Evolutionary conservation across 768 basidiomycete species (phyloP).

Genomic region (Termitomyces sp.): DNA sequence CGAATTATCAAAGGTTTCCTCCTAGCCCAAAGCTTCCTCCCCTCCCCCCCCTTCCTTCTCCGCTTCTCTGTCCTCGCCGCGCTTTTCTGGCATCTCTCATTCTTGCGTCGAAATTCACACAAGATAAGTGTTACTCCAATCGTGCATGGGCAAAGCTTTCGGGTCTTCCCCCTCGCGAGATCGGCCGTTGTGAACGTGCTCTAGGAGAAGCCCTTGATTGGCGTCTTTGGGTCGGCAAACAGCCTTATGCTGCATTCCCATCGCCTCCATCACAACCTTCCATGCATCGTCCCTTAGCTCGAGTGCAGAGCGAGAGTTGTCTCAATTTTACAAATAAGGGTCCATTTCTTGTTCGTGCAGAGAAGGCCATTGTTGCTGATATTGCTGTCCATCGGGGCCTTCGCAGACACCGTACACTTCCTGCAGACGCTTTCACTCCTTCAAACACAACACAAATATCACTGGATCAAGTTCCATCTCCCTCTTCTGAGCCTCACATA

Average conservation of each 20-base stretch:
- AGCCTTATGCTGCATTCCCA: slow-evolving; percentile 22
- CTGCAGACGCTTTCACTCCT: slow-evolving; percentile 22
- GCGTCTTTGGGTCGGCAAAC: slow-evolving; percentile 91
- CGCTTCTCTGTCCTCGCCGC: slow-evolving; percentile 82
- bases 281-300: slow-evolving; percentile 31
- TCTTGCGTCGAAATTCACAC: slow-evolving; percentile 86
- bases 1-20: neutral
- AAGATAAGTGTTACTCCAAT: slow-evolving; percentile 92
- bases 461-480: neutral
- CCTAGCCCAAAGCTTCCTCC: slow-evolving; percentile 11
- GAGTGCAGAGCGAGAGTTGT: slow-evolving; percentile 47
- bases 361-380: neutral
- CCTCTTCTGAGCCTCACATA: neutral
- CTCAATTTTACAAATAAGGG: slow-evolving; percentile 12
- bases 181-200: slow-evolving; percentile 83
- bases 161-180: slow-evolving; percentile 81
- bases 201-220: slow-evolving; percentile 83
- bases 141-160: slow-evolving; percentile 92
- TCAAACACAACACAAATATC: neutral
- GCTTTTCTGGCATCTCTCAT: slow-evolving; percentile 87
- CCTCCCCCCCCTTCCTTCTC: slow-evolving; percentile 54
- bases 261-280: slow-evolving; percentile 14
- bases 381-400: slow-evolving; percentile 18
- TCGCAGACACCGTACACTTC: slow-evolving; percentile 37
- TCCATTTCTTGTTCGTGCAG: slow-evolving; percentile 20